Percentiles rank a stretch among this genome's conserved stretches.
These are phyloP conservation scores for Chondrus crispus DNA, from an alignment of 23 red algal species.

Conservation along the genomic window DNA sequence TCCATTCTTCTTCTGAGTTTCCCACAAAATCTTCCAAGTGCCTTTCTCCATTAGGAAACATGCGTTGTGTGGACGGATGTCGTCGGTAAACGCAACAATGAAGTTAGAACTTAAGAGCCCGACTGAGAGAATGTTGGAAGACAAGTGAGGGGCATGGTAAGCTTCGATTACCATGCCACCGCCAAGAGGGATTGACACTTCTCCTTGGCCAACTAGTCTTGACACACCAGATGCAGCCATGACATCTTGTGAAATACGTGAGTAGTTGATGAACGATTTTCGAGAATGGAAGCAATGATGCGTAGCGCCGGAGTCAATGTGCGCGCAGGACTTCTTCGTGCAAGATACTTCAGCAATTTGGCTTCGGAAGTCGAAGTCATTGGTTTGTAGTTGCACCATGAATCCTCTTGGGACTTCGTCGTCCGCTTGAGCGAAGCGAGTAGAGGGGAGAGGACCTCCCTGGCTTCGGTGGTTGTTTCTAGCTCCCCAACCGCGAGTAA, in stretches of 20 bases:
- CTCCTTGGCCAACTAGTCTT: not conserved
- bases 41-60: not conserved
- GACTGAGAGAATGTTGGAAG: not conserved
- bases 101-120: not conserved
- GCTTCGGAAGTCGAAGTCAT: not conserved
- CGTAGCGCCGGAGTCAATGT: not conserved
- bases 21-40: not conserved
- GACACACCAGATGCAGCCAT: not conserved
- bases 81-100: not conserved
- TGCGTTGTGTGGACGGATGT: not conserved
- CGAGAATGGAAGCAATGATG: not conserved
- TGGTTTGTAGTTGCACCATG: not conserved
- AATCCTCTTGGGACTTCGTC: not conserved
- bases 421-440: not conserved
- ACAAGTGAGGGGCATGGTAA: not conserved
- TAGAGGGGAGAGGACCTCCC: not conserved
- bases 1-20: not conserved
- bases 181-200: not conserved
- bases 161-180: not conserved
- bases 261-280: constrained; percentile 2
- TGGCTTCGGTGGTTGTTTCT: not conserved
- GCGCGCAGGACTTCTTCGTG: not conserved
- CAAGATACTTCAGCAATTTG: not conserved
- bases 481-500: not conserved
- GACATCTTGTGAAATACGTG: not conserved